Evolutionary conservation across 495 filamentous ascomycete genomes (phyloP).

Genomic region (Neurospora intermedia): DNA sequence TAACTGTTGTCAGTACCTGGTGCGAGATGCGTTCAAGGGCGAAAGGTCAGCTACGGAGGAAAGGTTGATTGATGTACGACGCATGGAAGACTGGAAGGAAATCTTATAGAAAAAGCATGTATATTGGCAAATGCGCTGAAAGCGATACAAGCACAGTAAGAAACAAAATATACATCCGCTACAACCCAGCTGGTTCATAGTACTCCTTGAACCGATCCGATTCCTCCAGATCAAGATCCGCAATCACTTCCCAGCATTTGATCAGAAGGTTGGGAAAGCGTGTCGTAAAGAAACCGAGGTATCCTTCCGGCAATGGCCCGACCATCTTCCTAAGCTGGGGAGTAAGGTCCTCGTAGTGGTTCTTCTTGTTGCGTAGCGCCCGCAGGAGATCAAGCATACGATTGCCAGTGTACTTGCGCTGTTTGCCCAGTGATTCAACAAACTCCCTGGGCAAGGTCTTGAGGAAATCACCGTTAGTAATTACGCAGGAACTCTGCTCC

Average conservation of each 20-base stretch:
- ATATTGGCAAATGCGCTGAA: neutral
- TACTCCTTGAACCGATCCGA: conserved; percentile 71
- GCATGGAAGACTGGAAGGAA: neutral
- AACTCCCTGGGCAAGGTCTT: conserved; percentile 65
- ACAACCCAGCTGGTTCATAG: conserved; percentile 32
- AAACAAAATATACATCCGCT: neutral
- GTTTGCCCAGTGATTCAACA: conserved; percentile 79
- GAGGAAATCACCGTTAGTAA: conserved; percentile 57
- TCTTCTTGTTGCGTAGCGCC: conserved; percentile 88
- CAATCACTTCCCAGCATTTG: conserved; percentile 63
- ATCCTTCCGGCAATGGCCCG: conserved; percentile 72
- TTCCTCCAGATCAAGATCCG: conserved; percentile 50
- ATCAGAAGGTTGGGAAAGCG: conserved; percentile 78
- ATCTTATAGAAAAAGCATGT: neutral
- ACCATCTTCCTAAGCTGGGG: conserved; percentile 68
- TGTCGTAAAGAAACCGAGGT: conserved; percentile 73
- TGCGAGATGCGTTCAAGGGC: neutral
- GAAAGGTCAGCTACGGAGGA: neutral
- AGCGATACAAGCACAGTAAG: neutral
- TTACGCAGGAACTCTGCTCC: conserved; percentile 21
- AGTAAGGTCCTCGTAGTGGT: conserved; percentile 88
- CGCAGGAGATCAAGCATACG: conserved; percentile 78
- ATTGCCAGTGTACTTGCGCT: conserved; percentile 84
- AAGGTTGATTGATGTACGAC: neutral
- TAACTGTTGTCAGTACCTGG: neutral